Base-by-base conservation (phyloP, 345 rosid genomes). In the Hevea brasiliensis region DNA sequence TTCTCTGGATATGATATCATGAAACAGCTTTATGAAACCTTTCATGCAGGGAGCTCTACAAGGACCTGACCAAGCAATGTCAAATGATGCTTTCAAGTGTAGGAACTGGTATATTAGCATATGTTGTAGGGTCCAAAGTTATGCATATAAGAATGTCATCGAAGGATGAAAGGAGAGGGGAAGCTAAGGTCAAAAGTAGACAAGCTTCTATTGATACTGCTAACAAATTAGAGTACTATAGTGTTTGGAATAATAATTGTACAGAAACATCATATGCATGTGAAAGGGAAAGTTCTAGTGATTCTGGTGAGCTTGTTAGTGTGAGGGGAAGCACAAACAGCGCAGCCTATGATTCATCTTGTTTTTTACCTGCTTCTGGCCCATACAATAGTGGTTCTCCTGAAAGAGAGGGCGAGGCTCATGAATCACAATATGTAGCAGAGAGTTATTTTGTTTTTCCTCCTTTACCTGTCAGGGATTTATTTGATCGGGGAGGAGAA, bases 31-130 rank as follows among this genome's bases (percentile, higher is more conserved):
- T 68, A 69, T 70, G 74, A 53, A 71, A 68, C 61, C 70, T 62
- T 60, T 68, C 65, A 72, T 65, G 81, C 88, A 93, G 98, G 88
- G 85, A 91, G 61, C 86, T 85, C 26, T 91, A 86, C 74, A 65
- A 78, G 77, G 91, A 90, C 60, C 84, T 93, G 80, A 76, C 89
- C 70, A 85, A 77, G 83, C 90, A 91, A 80, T 93, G 97, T 61
- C 97, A 89, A 72, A 65, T 71, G 65, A 93, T 93, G 97, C 97
- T 91, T 89, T 82, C 97, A 72, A 93, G 92, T 79, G 84, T 91
- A 65, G 98, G 98, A 81, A 91, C 96, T 74, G 98, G 98, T 57
- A 76, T 88, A 55, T 96, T 93, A 84, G 98, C 98, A 11, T 91
- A 85, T 84, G 86, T 83, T 63, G 96, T 89, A 78, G 97, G 98